Evolutionary conservation across 2,329 filamentous ascomycete species (phyloP), one percentile per base, ranked within the genome.

Genomic region (Rutstroemia sydowiana): DNA sequence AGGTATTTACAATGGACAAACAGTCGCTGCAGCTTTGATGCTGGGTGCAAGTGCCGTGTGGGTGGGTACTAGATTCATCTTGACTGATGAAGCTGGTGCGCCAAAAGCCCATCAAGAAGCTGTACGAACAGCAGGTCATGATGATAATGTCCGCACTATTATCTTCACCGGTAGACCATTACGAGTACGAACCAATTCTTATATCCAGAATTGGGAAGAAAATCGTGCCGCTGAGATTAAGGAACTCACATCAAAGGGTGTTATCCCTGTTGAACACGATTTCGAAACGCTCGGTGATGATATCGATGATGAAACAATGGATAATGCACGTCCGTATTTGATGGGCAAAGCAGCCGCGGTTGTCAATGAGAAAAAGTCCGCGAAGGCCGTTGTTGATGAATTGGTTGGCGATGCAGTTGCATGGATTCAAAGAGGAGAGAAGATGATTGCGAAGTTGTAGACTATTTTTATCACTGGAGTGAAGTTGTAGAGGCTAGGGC

Each of bases 321-420:
- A 97, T 69, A 89, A 93, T 67, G 91, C 89, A 65, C 80, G 89
- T 54, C 91, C 91, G 13, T 95, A 82, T 76, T 73, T 96, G 62
- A 98, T 98, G 93, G 93, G 93, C 70, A 95, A 97, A 79, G 92
- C 88, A 55, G 87, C 93, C 34, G 92, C 93, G 26, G 88, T 96
- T 30, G 87, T 93, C 52, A 93, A 92, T 66, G 90, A 97, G 74
- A 87, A 85, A 77, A 95, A 95, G 82, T 75, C 79, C 36, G 93
- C 93, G 56, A 95, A 91, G 79, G 87, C 71, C 16, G 92, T 98
- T 56, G 85, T 98, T 36, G 93, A 98, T 66, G 93, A 98, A 75
- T 86, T 98, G 63, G 87, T 98, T 57, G 71, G 74, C 48, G 91
- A 95, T 66, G 93, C 91, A 37, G 82, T 88, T 53, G 76, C 75